Percentiles rank a stretch among this genome's conserved stretches.
phyloP scores from a whole-genome alignment of 2,329 filamentous ascomycete genomes.

The Ophiosphaerella narmari region DNA sequence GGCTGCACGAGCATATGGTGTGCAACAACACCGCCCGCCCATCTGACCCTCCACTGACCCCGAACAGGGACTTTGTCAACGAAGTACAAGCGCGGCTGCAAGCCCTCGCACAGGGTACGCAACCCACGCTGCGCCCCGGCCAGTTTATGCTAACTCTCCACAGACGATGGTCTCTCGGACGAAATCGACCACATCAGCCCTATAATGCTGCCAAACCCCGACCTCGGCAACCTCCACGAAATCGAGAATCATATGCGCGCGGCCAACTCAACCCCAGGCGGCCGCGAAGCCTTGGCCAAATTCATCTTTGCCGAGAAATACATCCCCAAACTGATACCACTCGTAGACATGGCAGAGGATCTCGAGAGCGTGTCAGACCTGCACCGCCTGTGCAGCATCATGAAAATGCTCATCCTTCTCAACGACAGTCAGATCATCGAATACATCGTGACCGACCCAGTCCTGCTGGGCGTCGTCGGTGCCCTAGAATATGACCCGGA shows the following conservation, averaged over 20 bases:
- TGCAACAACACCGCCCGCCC: constrained; percentile 13
- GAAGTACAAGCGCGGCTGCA: constrained; percentile 78
- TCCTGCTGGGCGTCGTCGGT: constrained; percentile 89
- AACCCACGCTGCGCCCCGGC: neutral
- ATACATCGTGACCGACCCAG: constrained; percentile 85
- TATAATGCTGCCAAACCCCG: constrained; percentile 76
- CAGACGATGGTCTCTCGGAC: constrained; percentile 86
- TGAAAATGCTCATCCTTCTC: constrained; percentile 92
- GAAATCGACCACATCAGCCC: constrained; percentile 75
- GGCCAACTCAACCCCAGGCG: constrained; percentile 73
- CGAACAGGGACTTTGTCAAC: constrained; percentile 85
- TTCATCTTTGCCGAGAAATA: constrained; percentile 86
- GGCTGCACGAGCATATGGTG: constrained; percentile 93
- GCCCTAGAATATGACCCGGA: constrained; percentile 98
- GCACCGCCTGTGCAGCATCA: constrained; percentile 93
- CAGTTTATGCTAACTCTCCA: constrained; percentile 18
- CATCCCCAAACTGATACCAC: constrained; percentile 80
- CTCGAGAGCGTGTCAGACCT: constrained; percentile 85
- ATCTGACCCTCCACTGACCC: constrained; percentile 17
- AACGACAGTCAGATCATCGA: constrained; percentile 97
- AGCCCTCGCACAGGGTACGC: constrained; percentile 65
- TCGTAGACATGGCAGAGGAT: constrained; percentile 89
- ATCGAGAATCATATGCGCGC: constrained; percentile 83
- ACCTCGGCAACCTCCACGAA: constrained; percentile 80
- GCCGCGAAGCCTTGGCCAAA: constrained; percentile 85